These are phyloP conservation scores for Chenopodium quinoa DNA, from an alignment of 148 eudicot species.

Conservation along the genomic window DNA sequence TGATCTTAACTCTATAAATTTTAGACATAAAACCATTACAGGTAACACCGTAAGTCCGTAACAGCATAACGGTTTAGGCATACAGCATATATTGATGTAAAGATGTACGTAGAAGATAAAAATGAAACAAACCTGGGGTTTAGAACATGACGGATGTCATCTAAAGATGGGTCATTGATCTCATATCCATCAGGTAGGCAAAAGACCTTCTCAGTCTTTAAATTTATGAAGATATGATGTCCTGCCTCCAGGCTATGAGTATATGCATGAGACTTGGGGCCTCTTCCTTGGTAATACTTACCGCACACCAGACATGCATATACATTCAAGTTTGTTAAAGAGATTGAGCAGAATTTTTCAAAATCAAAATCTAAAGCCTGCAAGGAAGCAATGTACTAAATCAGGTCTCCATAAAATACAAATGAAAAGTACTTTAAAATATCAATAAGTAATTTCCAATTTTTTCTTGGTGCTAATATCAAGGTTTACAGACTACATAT, in stretches of 20 bases:
- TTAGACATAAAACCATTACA: background rate
- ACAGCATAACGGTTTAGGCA: background rate
- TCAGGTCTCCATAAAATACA: background rate
- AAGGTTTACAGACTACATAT: background rate
- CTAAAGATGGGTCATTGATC: conserved; percentile 82
- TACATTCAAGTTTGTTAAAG: conserved; percentile 85
- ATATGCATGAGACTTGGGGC: conserved; percentile 84
- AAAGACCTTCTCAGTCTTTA: conserved; percentile 80
- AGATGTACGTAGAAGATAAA: background rate
- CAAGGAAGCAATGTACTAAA: conserved; percentile 13
- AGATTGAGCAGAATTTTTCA: conserved; percentile 90
- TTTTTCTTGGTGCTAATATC: background rate
- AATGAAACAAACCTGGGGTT: conserved; percentile 71
- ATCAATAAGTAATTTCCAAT: background rate
- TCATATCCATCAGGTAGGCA: conserved; percentile 99
- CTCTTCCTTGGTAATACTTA: conserved; percentile 93
- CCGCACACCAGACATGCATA: conserved; percentile 98
- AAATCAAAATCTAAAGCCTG: conserved; percentile 98
- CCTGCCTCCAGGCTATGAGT: conserved; percentile 96
- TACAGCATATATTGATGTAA: background rate
- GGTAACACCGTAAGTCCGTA: background rate
- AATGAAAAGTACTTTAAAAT: background rate
- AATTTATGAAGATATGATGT: conserved; percentile 91
- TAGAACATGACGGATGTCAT: conserved; percentile 86
- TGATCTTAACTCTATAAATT: background rate